Percentiles rank a stretch among this genome's conserved stretches.
Conservation (phyloP, 352 stramenopile species). For the Globisporangium solare region DNA sequence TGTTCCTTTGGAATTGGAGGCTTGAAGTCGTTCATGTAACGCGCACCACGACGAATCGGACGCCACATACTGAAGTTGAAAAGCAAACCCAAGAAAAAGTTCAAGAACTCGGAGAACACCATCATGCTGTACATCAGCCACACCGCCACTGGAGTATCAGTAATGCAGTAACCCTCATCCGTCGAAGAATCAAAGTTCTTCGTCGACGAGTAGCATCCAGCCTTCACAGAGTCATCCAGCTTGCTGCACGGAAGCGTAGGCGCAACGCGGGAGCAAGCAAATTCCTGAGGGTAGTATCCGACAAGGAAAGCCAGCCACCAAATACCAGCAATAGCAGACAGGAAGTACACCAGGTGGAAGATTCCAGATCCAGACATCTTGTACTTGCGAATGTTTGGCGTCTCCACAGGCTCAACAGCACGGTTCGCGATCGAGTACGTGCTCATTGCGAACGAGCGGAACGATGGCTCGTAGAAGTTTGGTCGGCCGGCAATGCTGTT, state of each 20-base stretch:
- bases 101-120: conserved; percentile 85
- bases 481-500: conserved; percentile 44
- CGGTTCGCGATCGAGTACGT: conserved; percentile 89
- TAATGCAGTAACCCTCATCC: conserved; percentile 78
- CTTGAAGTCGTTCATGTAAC: conserved; percentile 90
- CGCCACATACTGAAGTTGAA: conserved; percentile 92
- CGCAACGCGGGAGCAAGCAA: conserved; percentile 62
- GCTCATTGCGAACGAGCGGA: conserved; percentile 86
- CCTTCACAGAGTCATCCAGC: conserved; percentile 45
- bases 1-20: conserved; percentile 84
- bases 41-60: conserved; percentile 81
- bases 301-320: conserved; percentile 80
- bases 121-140: conserved; percentile 87
- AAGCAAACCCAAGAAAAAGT: conserved; percentile 82
- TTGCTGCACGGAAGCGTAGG: conserved; percentile 64
- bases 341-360: conserved; percentile 86
- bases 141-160: conserved; percentile 46
- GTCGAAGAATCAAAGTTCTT: conserved; percentile 65
- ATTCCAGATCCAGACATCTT: conserved; percentile 84
- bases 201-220: conserved; percentile 55
- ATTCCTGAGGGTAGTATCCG: conserved; percentile 81
- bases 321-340: conserved; percentile 54
- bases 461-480: conserved; percentile 87
- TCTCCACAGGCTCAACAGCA: conserved; percentile 80
- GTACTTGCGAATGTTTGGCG: conserved; percentile 89